Percentiles rank a stretch among this genome's conserved stretches.
These are phyloP conservation scores for Fusarium sp. DNA, from an alignment of 2,329 filamentous ascomycete species.

Conservation along the genomic window DNA sequence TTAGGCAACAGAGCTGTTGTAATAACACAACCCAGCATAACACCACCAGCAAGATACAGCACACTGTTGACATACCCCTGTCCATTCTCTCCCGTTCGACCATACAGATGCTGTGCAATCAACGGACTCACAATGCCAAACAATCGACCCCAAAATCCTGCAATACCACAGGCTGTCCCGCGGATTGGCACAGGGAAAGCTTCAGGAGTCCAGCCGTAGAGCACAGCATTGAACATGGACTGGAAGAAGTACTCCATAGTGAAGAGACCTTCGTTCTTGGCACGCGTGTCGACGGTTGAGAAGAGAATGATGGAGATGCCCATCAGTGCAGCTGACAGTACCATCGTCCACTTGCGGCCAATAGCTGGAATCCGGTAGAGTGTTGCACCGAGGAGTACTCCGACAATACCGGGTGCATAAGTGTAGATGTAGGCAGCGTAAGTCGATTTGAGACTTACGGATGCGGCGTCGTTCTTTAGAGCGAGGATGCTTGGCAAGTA, in stretches of 20 bases:
- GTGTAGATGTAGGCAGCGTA: constrained; percentile 65
- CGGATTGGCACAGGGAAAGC: constrained; percentile 65
- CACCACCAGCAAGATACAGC: constrained; percentile 64
- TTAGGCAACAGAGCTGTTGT: constrained; percentile 59
- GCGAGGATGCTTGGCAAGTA: constrained; percentile 60
- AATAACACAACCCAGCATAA: constrained; percentile 62
- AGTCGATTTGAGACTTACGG: constrained; percentile 55
- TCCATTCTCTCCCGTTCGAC: constrained; percentile 38
- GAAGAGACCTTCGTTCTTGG: constrained; percentile 51
- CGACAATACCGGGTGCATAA: constrained; percentile 61
- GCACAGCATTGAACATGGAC: constrained; percentile 49
- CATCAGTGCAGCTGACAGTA: constrained; percentile 54
- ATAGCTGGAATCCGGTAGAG: constrained; percentile 52
- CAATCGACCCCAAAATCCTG: constrained; percentile 66
- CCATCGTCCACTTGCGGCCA: constrained; percentile 55
- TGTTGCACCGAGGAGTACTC: constrained; percentile 57
- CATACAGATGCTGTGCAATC: constrained; percentile 58
- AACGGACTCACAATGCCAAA: constrained; percentile 67
- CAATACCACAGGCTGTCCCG: constrained; percentile 65
- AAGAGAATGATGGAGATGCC: constrained; percentile 58
- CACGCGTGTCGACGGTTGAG: constrained; percentile 51
- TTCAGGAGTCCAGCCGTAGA: constrained; percentile 63
- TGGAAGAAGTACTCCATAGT: constrained; percentile 57
- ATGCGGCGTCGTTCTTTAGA: constrained; percentile 58
- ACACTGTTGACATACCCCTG: constrained; percentile 57